Percentiles rank a stretch among this genome's conserved stretches.
phyloP scores from a whole-genome alignment of 2,329 filamentous ascomycete genomes.

The Exserohilum rostratum region DNA sequence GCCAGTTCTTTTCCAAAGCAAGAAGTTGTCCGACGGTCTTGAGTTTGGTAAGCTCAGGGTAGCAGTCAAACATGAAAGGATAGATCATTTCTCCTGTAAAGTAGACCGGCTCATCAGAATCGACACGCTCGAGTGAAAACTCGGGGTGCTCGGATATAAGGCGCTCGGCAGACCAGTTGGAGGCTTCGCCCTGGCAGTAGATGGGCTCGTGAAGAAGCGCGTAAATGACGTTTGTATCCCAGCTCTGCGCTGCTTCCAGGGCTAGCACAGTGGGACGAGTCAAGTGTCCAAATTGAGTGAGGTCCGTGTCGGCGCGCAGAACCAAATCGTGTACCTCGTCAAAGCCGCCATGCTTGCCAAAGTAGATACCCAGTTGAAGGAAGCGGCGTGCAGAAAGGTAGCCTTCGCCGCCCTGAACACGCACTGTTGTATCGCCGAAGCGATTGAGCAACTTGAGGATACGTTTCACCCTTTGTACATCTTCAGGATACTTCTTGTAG shows the following conservation, averaged over 20 bases:
- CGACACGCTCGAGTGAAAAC: conserved; percentile 50
- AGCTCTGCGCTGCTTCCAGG: conserved; percentile 70
- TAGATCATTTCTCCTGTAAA: conserved; percentile 96
- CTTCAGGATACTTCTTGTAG: conserved; percentile 84
- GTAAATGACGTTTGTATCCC: conserved; percentile 82
- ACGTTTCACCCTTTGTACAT: conserved; percentile 69
- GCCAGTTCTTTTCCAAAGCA: conserved; percentile 73
- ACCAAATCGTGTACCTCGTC: conserved; percentile 61
- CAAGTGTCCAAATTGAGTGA: conserved; percentile 77
- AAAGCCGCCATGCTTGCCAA: conserved; percentile 71
- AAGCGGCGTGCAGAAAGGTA: conserved; percentile 74
- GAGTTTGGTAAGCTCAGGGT: conserved; percentile 74
- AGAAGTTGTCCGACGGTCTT: conserved; percentile 72
- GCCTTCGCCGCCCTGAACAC: conserved; percentile 72
- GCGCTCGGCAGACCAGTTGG: conserved; percentile 77
- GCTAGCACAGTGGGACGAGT: conserved; percentile 72
- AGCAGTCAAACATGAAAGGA: conserved; percentile 82
- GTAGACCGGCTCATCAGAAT: conserved; percentile 63
- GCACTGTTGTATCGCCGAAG: conserved; percentile 62
- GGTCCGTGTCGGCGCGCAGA: conserved; percentile 71
- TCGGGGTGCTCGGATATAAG: conserved; percentile 59
- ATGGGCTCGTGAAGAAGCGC: conserved; percentile 85
- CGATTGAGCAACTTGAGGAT: conserved; percentile 69
- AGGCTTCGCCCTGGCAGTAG: conserved; percentile 74
- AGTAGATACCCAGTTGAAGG: conserved; percentile 75